phyloP scores from a whole-genome alignment of 305 asterid genomes.

The Coffea humblotiana region DNA sequence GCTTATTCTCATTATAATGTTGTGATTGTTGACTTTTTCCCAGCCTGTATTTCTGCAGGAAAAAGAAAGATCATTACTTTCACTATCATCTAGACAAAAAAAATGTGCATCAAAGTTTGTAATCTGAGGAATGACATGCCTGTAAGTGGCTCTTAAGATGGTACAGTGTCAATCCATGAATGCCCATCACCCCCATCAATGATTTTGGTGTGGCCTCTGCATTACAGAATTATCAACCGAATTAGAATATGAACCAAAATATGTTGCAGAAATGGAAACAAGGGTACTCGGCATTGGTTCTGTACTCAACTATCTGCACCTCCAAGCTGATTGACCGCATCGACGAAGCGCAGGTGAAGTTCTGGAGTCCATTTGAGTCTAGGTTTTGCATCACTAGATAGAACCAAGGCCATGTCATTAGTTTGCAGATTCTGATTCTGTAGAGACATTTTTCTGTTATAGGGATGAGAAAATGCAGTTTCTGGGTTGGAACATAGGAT shows the following conservation, averaged over 20 bases:
- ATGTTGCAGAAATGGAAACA: neutral
- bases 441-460: conserved; percentile 45
- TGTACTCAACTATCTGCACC: conserved; percentile 82
- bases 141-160: conserved; percentile 98
- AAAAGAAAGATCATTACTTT: conserved; percentile 10
- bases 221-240: conserved; percentile 14
- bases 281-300: too few species aligned
- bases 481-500: conserved; percentile 40
- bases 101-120: neutral
- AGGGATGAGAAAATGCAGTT: conserved; percentile 23
- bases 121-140: conserved; percentile 31
- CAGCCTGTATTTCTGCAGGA: conserved; percentile 73
- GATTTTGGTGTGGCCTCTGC: conserved; percentile 98
- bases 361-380: conserved; percentile 93
- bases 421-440: conserved; percentile 40
- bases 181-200: conserved; percentile 87
- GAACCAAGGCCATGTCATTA: conserved; percentile 58
- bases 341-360: conserved; percentile 67
- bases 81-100: conserved; percentile 8
- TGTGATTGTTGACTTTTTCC: conserved; percentile 73
- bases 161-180: conserved; percentile 84
- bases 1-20: conserved; percentile 37
- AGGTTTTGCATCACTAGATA: conserved; percentile 89
- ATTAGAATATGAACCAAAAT: conserved; percentile 7
- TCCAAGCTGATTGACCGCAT: conserved; percentile 78